Percentiles rank a stretch among this genome's conserved stretches.
Conservation (phyloP, 805 yeast genomes). For the Yamadazyma akitaensis region DNA sequence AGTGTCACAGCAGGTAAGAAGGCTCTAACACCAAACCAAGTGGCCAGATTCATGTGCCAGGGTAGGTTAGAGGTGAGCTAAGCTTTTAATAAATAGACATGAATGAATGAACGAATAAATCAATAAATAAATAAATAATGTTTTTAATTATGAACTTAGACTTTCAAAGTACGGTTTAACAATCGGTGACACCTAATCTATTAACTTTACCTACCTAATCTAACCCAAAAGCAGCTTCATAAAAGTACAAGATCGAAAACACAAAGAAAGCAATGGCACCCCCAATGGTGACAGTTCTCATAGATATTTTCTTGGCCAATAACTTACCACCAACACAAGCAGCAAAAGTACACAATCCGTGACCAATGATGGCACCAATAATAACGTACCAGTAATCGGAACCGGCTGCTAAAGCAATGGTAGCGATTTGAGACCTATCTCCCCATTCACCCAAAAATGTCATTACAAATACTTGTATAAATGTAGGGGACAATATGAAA, state of each 20-base stretch:
- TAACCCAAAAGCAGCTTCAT: slow-evolving; percentile 50
- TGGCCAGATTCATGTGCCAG: slow-evolving; percentile 38
- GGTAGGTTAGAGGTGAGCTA: slow-evolving; percentile 22
- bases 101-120: not conserved
- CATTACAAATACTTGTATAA: slow-evolving; percentile 95
- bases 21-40: slow-evolving; percentile 32
- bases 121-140: no score
- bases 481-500: slow-evolving; percentile 75
- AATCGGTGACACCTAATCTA: not conserved
- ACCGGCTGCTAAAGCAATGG: slow-evolving; percentile 98
- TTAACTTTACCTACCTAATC: slow-evolving; percentile 10
- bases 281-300: slow-evolving; percentile 88
- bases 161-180: no score
- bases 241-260: slow-evolving; percentile 77
- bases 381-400: slow-evolving; percentile 87
- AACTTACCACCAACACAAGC: slow-evolving; percentile 95
- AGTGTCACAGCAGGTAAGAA: slow-evolving; percentile 24
- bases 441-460: slow-evolving; percentile 99
- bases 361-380: slow-evolving; percentile 87
- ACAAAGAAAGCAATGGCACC: slow-evolving; percentile 86
- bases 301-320: slow-evolving; percentile 81
- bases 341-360: slow-evolving; percentile 77
- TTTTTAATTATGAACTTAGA: no score
- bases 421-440: slow-evolving; percentile 96
- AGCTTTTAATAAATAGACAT: no score